Evolutionary conservation across 345 rosid species (phyloP).

Genomic region (Hibiscus syriacus): DNA sequence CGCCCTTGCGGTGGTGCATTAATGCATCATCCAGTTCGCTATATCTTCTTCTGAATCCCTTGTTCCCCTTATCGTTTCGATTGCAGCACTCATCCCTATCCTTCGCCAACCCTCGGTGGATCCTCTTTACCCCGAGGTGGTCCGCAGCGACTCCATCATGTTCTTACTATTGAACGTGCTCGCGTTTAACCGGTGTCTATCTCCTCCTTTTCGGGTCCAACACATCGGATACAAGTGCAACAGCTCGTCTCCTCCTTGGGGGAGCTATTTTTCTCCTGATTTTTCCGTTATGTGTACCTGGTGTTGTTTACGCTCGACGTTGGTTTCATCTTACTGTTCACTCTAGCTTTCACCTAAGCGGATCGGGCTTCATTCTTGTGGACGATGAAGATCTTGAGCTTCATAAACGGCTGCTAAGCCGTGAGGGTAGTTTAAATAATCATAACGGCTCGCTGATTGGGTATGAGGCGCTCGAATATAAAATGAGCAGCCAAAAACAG

Average conservation of each 20-base stretch:
- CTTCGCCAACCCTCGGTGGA: constrained; percentile 78
- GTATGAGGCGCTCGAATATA: constrained; percentile 16
- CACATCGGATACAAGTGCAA: constrained; percentile 15
- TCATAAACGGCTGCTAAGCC: constrained; percentile 56
- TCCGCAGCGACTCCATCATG: constrained; percentile 60
- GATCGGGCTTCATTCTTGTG: constrained; percentile 70
- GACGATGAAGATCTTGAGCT: constrained; percentile 79
- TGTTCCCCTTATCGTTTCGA: constrained; percentile 56
- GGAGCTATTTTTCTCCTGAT: constrained; percentile 75
- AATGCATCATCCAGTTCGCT: constrained; percentile 40
- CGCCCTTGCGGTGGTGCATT: constrained; percentile 63
- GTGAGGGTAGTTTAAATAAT: constrained; percentile 32
- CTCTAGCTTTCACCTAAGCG: constrained; percentile 49
- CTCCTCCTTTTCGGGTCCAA: constrained; percentile 63
- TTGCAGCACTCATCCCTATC: constrained; percentile 61
- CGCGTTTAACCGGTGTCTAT: constrained; percentile 77
- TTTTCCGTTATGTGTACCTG: constrained; percentile 69
- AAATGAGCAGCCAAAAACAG: constrained; percentile 22
- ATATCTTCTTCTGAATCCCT: constrained; percentile 76
- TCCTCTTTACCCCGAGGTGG: constrained; percentile 62
- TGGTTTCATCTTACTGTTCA: constrained; percentile 63
- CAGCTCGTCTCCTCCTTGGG: constrained; percentile 47
- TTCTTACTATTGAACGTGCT: constrained; percentile 57
- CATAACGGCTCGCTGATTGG: no score
- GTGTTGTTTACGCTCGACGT: constrained; percentile 60